Evolutionary conservation across 192 early-diverging fungal species (phyloP), one percentile per base, ranked within the genome.

Genomic region (Coemansia sp.): DNA sequence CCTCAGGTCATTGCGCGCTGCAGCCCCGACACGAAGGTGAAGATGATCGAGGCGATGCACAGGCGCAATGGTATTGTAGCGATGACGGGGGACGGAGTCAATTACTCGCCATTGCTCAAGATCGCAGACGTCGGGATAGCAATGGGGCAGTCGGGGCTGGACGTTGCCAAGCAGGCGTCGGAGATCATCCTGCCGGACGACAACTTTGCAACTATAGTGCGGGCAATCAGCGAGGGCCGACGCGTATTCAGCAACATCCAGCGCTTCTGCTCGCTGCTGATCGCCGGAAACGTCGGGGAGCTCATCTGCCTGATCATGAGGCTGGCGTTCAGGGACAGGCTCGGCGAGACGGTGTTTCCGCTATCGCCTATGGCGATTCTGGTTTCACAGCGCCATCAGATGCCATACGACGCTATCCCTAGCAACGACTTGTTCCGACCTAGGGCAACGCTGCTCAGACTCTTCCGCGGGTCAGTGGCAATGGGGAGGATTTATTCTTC

Each of bases 1-100:
- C 94, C 95, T 33, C 82, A 87, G 11, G 94, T 98, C 19, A 92
- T 98, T 85, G 94, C 95, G 1, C 87, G 95, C 53, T 93, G 93
- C 80, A 85, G 84, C 60, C 96, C 96, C 17, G 95, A 98, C 64
- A 96, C 94, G 74, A 98, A 98, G 79, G 87, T 96, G 62, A 97
- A 98, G 73, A 96, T 98, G 81, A 94, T 98, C 57, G 86, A 89
- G 67, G 92, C 94, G 15, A 82, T 98, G 56, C 94, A 98, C 73
- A 79, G 85, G 41, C 83, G 86, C 57, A 79, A 79, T 20, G 82
- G 84, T 42, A 87, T 89, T 62, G 87, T 88, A 55, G 92, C 87
- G 48, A 95, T 95, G 93, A 95, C 95, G 41, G 96, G 96, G 69
- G 90, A 92, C 73, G 90, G 90, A 62, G 89, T 90, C 42, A 92